Evolutionary conservation across 2,329 filamentous ascomycete genomes (phyloP), one percentile per base, ranked within the genome.

Genomic region (Monosporascus cannonballus): DNA sequence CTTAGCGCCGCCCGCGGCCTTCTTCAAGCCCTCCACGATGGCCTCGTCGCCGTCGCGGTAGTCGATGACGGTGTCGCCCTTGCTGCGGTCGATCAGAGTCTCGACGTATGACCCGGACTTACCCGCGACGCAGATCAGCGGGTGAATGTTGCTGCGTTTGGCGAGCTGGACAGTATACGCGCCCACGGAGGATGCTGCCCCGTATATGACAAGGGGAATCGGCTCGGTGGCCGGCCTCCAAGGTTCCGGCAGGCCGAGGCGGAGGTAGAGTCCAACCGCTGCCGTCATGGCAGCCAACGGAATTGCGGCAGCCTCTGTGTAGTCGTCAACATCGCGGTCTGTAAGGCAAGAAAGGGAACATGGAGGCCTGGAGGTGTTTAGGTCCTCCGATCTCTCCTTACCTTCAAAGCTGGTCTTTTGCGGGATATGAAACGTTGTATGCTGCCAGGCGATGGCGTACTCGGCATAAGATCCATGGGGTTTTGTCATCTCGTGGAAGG

Each of bases 121-220:
- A 6, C 83, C 83, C 0, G 83, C 81, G 7, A 86, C 72, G 54
- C 74, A 76, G 56, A 87, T 81, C 44, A 86, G 67, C 0, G 83
- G 84, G 64, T 85, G 80, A 55, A 86, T 80, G 61, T 81, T 79
- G 54, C 74, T 75, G 8, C 69, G 68, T 4, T 58, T 61, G 11
- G 80, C 80, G 17, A 86, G 70, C 63, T 86, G 80, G 44, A 85
- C 67, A 0, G 76, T 76, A 59, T 79, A 86, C 5, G 77, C 68
- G 7, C 83, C 83, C 1, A 86, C 81, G 0, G 82, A 75, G 0
- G 76, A 76, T 1, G 78, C 72, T 0, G 74, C 79, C 24, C 80
- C 77, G 65, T 84, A 84, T 54, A 83, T 74, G 47, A 82, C 64
- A 4, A 71, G 64, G 5, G 70, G 71, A 4, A 55, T 62, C 1